A percentile compares a stretch with the other conserved stretches of the same genome.
Conservation (phyloP, 768 basidiomycete genomes). For the Daedaleopsis sinensis region DNA sequence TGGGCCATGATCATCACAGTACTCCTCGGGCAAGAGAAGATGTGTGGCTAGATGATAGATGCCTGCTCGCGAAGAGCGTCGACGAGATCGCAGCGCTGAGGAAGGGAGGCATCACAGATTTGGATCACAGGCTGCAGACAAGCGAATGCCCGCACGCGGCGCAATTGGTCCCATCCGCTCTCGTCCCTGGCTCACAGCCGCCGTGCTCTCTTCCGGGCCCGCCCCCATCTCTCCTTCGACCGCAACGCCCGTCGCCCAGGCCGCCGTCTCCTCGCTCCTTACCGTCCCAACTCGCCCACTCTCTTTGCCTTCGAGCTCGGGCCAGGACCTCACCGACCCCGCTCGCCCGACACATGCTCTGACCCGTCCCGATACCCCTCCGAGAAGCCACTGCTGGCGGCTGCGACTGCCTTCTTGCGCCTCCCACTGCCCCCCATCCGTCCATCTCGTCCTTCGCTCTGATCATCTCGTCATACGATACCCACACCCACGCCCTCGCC, state of each 20-base stretch:
- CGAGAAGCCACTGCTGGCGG: background rate
- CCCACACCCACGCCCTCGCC: background rate
- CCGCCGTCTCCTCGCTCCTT: background rate
- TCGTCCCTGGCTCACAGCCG: background rate
- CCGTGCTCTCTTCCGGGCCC: background rate
- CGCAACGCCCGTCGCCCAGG: background rate
- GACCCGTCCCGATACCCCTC: background rate
- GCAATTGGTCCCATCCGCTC: too few species aligned
- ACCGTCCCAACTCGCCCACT: slow-evolving; percentile 10
- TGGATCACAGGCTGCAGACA: background rate
- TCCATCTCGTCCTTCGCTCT: background rate
- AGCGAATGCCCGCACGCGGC: background rate
- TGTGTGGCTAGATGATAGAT: too few species aligned
- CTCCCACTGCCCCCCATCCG: background rate
- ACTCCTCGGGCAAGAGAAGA: too few species aligned
- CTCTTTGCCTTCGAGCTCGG: background rate
- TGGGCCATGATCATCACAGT: too few species aligned
- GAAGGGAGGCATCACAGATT: background rate
- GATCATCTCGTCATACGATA: background rate
- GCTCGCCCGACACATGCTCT: background rate
- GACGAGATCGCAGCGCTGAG: background rate
- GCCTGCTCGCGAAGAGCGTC: too few species aligned
- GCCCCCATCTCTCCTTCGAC: background rate
- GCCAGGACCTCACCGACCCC: background rate
- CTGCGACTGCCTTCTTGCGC: background rate